Conservation (phyloP, 225 moss, liverwort and hornwort species). For the Sphagnum contortum region DNA sequence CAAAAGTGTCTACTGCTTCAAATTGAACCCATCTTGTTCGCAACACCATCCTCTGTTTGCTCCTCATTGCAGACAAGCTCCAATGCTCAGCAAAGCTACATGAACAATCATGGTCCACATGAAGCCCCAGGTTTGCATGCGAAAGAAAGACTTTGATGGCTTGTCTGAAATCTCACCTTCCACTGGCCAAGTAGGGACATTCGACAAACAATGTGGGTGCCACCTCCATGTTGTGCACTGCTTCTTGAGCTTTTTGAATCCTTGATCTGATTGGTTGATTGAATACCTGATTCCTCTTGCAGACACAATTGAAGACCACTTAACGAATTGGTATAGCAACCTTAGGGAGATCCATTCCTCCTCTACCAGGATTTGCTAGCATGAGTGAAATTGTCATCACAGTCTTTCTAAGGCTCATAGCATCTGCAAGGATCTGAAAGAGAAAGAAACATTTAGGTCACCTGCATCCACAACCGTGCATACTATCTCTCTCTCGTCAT, state of each 20-base stretch:
- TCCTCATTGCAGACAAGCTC: too few relatives aligned
- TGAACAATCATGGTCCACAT: too few relatives aligned
- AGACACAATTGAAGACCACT: background rate
- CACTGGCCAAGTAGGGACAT: slow-evolving; percentile 92
- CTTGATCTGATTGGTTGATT: slow-evolving; percentile 8
- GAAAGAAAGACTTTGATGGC: too few relatives aligned
- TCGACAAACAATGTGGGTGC: slow-evolving; percentile 85
- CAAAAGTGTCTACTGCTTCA: too few relatives aligned
- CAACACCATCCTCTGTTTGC: too few relatives aligned
- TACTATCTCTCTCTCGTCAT: too few relatives aligned
- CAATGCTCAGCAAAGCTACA: too few relatives aligned
- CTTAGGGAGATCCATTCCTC: slow-evolving; percentile 30
- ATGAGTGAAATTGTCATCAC: slow-evolving; percentile 79
- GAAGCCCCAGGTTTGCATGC: too few relatives aligned
- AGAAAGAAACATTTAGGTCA: too few relatives aligned
- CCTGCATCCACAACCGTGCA: too few relatives aligned
- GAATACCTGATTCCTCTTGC: slow-evolving; percentile 11
- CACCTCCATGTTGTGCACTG: slow-evolving; percentile 56
- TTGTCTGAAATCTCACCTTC: slow-evolving; percentile 43
- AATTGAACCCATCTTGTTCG: too few relatives aligned
- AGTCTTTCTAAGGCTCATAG: too few relatives aligned
- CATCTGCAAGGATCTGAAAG: slow-evolving; percentile 70
- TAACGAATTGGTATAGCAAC: slow-evolving; percentile 7
- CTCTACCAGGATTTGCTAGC: slow-evolving; percentile 58
- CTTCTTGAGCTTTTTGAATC: slow-evolving; percentile 26